phyloP scores from a whole-genome alignment of 73 alveolate genomes.

The Loxodes magnus region DNA sequence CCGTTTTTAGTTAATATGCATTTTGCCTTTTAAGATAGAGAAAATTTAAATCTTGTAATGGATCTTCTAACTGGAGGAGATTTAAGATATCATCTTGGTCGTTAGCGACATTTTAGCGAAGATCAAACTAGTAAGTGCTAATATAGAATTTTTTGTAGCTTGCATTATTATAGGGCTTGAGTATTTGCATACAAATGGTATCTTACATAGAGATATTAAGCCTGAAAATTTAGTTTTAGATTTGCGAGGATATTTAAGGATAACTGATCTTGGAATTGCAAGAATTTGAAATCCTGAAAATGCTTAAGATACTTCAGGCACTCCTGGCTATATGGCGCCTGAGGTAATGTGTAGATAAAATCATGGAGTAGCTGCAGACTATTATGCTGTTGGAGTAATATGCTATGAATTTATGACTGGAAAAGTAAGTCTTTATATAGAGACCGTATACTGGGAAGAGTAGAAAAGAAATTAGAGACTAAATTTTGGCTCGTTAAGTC shows the following conservation, averaged over 20 bases:
- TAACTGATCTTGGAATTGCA: slow-evolving; percentile 83
- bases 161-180: slow-evolving; percentile 71
- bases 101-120: slow-evolving; percentile 55
- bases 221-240: slow-evolving; percentile 83
- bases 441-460: too few species aligned
- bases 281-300: slow-evolving; percentile 39
- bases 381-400: slow-evolving; percentile 73
- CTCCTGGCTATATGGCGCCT: too few species aligned
- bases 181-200: slow-evolving; percentile 60
- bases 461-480: too few species aligned
- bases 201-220: slow-evolving; percentile 78
- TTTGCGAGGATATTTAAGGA: slow-evolving; percentile 50
- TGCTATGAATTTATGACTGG: slow-evolving; percentile 79
- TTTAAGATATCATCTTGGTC: slow-evolving; percentile 56
- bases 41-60: slow-evolving; percentile 53
- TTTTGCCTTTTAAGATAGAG: slow-evolving; percentile 73
- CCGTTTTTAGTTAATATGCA: slow-evolving; percentile 72
- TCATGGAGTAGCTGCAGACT: slow-evolving; percentile 73
- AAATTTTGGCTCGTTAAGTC: too few species aligned
- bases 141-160: slow-evolving; percentile 50
- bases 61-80: slow-evolving; percentile 81
- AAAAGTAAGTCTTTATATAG: too few species aligned
- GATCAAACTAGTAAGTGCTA: slow-evolving; percentile 43
- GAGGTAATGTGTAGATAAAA: slow-evolving; percentile 49
- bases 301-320: too few species aligned